Conservation (phyloP, 768 basidiomycete genomes). For the Serendipita sp. region DNA sequence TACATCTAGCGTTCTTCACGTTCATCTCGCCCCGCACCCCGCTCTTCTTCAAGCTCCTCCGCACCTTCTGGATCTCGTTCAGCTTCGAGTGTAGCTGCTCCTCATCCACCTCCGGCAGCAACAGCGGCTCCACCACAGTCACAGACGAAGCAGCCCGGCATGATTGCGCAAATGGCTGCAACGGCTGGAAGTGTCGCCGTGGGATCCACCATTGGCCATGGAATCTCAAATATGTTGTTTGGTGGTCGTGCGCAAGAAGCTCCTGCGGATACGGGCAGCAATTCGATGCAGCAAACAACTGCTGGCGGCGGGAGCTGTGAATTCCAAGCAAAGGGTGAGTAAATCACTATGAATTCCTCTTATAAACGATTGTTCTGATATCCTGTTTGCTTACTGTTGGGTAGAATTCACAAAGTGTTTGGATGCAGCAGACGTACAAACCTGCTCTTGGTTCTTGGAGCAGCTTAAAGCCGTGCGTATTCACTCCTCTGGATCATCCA, state of each 20-base stretch:
- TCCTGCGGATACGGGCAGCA: slow-evolving; percentile 13
- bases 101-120: slow-evolving; percentile 26
- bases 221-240: slow-evolving; percentile 80
- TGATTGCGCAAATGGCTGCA: slow-evolving; percentile 74
- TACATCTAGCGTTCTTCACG: slow-evolving; percentile 36
- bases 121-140: slow-evolving; percentile 18
- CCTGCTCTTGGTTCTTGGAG: slow-evolving; percentile 77
- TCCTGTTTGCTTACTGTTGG: neutral
- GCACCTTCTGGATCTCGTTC: slow-evolving; percentile 32
- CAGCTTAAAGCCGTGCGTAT: slow-evolving; percentile 68
- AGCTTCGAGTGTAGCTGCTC: slow-evolving; percentile 27
- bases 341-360: neutral
- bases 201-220: slow-evolving; percentile 78
- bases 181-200: slow-evolving; percentile 82
- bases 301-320: slow-evolving; percentile 41
- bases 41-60: slow-evolving; percentile 21
- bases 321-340: slow-evolving; percentile 60
- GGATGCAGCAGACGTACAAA: slow-evolving; percentile 60
- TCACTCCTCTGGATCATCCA: neutral
- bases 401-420: slow-evolving; percentile 73
- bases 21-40: slow-evolving; percentile 44
- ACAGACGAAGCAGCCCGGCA: slow-evolving; percentile 37
- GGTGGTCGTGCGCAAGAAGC: slow-evolving; percentile 32
- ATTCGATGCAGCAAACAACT: slow-evolving; percentile 17
- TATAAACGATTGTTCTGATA: slow-evolving; percentile 6